A percentile compares a stretch with the other conserved stretches of the same genome.
Conservation (phyloP, 306 rosid species). For the Prunus fruticosa region DNA sequence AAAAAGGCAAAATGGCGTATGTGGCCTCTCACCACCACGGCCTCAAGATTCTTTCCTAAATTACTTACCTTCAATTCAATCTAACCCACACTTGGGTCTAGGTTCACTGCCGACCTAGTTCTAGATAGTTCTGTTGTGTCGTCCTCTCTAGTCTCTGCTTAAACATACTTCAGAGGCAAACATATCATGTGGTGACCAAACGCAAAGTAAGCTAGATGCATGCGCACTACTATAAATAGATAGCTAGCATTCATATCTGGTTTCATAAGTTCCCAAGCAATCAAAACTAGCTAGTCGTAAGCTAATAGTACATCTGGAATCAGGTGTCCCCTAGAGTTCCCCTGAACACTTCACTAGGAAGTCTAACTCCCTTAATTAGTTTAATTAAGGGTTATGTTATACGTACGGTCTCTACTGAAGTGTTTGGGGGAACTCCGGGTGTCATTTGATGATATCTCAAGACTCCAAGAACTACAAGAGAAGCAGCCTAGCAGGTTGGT, state of each 20-base stretch:
- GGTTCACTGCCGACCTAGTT: conserved; percentile 8
- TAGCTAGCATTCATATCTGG: neutral
- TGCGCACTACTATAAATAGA: neutral
- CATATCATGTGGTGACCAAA: neutral
- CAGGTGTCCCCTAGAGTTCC: conserved; percentile 34
- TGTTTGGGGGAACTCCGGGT: conserved; percentile 22
- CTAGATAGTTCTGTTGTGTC: neutral
- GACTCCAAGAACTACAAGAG: neutral
- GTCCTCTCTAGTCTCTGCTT: neutral
- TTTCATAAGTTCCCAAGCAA: neutral
- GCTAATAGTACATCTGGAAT: neutral
- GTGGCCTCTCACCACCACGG: neutral
- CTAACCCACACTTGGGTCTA: conserved; percentile 5
- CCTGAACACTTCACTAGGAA: conserved; percentile 27
- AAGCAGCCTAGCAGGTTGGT: neutral
- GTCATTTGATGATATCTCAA: conserved; percentile 5
- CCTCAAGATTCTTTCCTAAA: neutral
- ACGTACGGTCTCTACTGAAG: neutral
- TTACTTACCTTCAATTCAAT: neutral
- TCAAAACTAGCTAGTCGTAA: neutral
- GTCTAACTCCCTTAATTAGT: too few species aligned
- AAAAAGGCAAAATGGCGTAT: neutral
- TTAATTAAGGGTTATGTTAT: neutral
- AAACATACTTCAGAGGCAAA: neutral
- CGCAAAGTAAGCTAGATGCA: neutral